Evolutionary conservation across 352 stramenopile species (phyloP).

Genomic region (Globisporangium okanoganense): DNA sequence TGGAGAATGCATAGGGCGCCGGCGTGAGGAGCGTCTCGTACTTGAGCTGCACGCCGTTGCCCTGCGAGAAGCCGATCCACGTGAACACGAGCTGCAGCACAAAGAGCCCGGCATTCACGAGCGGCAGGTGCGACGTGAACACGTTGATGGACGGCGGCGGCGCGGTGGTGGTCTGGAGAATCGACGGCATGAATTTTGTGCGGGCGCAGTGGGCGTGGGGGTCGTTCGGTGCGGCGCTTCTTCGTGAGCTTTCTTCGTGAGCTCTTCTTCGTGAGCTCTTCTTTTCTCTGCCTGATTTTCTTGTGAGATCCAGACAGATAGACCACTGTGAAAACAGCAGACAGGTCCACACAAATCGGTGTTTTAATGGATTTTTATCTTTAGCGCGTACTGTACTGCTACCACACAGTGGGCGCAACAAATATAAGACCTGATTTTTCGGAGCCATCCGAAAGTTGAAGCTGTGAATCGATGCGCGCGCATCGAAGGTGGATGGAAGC

Average conservation of each 20-base stretch:
- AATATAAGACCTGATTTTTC: background rate
- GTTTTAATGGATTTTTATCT: too few species aligned
- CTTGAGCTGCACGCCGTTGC: slow-evolving; percentile 23
- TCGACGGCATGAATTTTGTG: background rate
- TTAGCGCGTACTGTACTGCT: too few species aligned
- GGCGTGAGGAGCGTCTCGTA: slow-evolving; percentile 56
- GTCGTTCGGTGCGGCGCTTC: background rate
- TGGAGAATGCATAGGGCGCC: slow-evolving; percentile 47
- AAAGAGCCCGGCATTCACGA: slow-evolving; percentile 54
- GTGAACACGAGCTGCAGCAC: slow-evolving; percentile 44
- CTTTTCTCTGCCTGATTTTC: slow-evolving; percentile 1
- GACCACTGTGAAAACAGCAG: too few species aligned
- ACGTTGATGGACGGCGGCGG: background rate
- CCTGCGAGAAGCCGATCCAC: slow-evolving; percentile 29
- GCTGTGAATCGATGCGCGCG: background rate
- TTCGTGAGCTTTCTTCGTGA: background rate
- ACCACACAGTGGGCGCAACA: background rate
- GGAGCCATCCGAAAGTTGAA: too few species aligned
- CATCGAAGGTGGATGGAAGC: background rate
- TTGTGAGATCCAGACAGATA: too few species aligned
- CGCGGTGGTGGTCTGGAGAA: background rate
- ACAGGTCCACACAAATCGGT: too few species aligned
- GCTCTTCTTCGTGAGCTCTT: too few species aligned
- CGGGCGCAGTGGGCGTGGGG: too few species aligned
- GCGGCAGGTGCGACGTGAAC: slow-evolving; percentile 25